Evolutionary conservation across 1,139 yeast species (phyloP).

Genomic region (Debaryomyces coudertii): DNA sequence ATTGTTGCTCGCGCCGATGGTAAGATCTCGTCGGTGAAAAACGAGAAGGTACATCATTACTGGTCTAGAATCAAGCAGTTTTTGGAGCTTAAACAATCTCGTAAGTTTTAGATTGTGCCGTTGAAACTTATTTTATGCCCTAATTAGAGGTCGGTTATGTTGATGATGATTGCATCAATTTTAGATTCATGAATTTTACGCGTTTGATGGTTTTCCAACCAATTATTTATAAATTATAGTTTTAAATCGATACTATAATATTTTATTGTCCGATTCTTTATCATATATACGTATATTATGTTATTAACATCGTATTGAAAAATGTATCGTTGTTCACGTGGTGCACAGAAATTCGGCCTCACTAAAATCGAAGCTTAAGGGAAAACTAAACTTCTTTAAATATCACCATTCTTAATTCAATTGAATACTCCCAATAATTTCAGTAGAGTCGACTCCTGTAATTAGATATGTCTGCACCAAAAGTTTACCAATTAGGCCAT

Average conservation of each 20-base stretch:
- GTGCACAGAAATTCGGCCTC: not conserved
- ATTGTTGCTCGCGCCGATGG: constrained; percentile 49
- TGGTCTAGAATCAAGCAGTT: constrained; percentile 49
- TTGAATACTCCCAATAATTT: constrained; percentile 5
- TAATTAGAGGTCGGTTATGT: not conserved
- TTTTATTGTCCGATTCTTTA: not conserved
- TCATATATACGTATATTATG: constrained; percentile 4
- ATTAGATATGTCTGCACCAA: constrained; percentile 32
- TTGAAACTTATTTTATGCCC: not conserved
- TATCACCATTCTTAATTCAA: constrained; percentile 1
- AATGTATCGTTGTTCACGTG: not conserved
- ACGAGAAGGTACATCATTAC: constrained; percentile 45
- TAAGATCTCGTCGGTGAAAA: constrained; percentile 42
- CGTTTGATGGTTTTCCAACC: not conserved
- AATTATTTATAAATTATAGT: not conserved
- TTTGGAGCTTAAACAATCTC: constrained; percentile 34
- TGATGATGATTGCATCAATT: not conserved
- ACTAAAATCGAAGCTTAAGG: not conserved
- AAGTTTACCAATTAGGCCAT: constrained; percentile 69
- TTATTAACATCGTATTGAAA: not conserved
- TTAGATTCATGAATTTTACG: not conserved
- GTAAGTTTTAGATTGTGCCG: not conserved
- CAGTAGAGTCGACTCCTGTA: constrained; percentile 45
- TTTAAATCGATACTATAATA: not conserved
- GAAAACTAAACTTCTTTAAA: not conserved